Evolutionary conservation across 2,329 filamentous ascomycete species (phyloP).

Genomic region (Colletotrichum falcatum): DNA sequence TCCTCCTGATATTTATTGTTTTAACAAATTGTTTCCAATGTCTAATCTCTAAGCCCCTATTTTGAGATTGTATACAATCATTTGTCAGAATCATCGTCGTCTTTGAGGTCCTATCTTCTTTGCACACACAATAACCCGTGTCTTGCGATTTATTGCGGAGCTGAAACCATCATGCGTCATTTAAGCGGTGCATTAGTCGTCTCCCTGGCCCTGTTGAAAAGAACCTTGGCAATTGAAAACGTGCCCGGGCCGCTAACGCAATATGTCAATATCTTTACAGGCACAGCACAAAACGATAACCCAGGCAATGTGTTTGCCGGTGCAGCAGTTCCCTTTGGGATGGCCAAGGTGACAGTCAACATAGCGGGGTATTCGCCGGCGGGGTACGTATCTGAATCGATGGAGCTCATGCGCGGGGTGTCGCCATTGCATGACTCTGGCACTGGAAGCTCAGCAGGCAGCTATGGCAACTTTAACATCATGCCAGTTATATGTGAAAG

Average conservation of each 20-base stretch:
- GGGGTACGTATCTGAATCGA: conserved; percentile 10
- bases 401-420: conserved; percentile 11
- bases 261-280: conserved; percentile 24
- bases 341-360: conserved; percentile 16
- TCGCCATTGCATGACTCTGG: conserved; percentile 22
- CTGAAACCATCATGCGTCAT: not conserved
- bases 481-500: conserved; percentile 17
- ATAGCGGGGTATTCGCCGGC: conserved; percentile 10
- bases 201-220: not conserved
- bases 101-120: not conserved
- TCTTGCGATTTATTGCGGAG: too few relatives aligned
- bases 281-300: conserved; percentile 13
- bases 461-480: conserved; percentile 27
- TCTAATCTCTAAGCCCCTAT: too few relatives aligned
- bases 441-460: conserved; percentile 24
- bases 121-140: not conserved
- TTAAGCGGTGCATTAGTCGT: not conserved
- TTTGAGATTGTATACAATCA: too few relatives aligned
- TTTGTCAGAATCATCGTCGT: too few relatives aligned
- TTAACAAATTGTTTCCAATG: too few relatives aligned
- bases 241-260: conserved; percentile 9
- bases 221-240: not conserved
- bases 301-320: conserved; percentile 19
- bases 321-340: conserved; percentile 4
- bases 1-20: too few relatives aligned